A percentile compares a stretch with the other conserved stretches of the same genome.
phyloP scores from a whole-genome alignment of 257 asterid genomes.

The Agastache rugosa region DNA sequence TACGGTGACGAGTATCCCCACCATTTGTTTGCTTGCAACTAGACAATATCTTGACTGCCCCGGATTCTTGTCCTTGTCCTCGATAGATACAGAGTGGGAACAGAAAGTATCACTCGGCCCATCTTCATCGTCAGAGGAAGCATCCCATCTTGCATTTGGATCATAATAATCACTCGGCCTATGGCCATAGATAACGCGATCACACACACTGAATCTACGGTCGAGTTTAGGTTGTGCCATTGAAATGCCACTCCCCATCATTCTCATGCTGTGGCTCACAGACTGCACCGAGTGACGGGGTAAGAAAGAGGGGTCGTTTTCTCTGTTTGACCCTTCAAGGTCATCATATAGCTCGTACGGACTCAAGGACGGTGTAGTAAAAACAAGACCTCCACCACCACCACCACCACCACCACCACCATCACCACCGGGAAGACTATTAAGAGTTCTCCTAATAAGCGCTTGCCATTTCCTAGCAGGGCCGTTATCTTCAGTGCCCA shows the following conservation, averaged over 20 bases:
- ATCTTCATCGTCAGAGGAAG: constrained; percentile 61
- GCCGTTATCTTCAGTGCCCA: constrained; percentile 93
- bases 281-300: constrained; percentile 76
- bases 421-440: constrained; percentile 60
- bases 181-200: constrained; percentile 62
- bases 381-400: not conserved
- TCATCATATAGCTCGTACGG: constrained; percentile 69
- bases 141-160: constrained; percentile 58
- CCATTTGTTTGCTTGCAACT: constrained; percentile 94
- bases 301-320: constrained; percentile 52
- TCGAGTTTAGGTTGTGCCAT: constrained; percentile 60
- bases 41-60: constrained; percentile 69
- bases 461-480: constrained; percentile 94
- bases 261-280: constrained; percentile 72
- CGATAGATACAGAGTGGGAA: constrained; percentile 47
- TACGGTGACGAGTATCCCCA: constrained; percentile 76
- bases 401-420: constrained; percentile 43
- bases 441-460: constrained; percentile 69
- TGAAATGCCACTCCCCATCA: constrained; percentile 52
- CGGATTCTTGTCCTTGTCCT: constrained; percentile 52
- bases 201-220: constrained; percentile 76
- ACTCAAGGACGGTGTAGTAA: constrained; percentile 50
- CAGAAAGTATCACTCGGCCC: constrained; percentile 54
- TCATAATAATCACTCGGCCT: constrained; percentile 55
- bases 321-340: constrained; percentile 59